Conservation (phyloP, 2,329 filamentous ascomycete species). For the Cladosporium sp. region DNA sequence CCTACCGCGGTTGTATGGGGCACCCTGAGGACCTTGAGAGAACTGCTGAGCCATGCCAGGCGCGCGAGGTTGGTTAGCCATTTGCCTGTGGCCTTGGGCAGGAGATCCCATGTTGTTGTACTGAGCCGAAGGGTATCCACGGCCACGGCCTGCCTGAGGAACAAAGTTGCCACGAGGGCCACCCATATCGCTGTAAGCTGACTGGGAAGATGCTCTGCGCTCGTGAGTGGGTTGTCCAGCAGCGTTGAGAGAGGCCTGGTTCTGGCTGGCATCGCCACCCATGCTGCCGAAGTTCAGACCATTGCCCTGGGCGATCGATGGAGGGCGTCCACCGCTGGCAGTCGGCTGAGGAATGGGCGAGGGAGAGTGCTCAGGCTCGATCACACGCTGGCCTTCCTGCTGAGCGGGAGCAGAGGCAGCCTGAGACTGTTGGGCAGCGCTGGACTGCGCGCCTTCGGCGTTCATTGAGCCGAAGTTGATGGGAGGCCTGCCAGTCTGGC, state of each 20-base stretch:
- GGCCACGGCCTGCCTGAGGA: conserved; percentile 42
- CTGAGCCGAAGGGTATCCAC: conserved; percentile 46
- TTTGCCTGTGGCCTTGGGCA: conserved; percentile 47
- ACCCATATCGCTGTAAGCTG: conserved; percentile 68
- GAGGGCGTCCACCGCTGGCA: conserved; percentile 77
- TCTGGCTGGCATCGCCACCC: conserved; percentile 61
- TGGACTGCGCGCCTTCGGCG: conserved; percentile 56
- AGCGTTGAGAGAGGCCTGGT: conserved; percentile 11
- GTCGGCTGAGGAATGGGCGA: conserved; percentile 88
- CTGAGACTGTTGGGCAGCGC: conserved; percentile 64
- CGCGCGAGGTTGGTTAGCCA: conserved; percentile 47
- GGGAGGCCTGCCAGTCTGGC: conserved; percentile 48
- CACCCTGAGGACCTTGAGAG: conserved; percentile 27
- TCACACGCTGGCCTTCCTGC: conserved; percentile 62
- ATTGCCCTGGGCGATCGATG: conserved; percentile 65
- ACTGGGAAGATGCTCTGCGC: conserved; percentile 82
- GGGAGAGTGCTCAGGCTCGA: conserved; percentile 81
- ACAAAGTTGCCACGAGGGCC: conserved; percentile 19
- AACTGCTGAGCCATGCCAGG: conserved; percentile 48
- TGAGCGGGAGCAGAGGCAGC: conserved; percentile 51
- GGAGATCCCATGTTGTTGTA: conserved; percentile 52
- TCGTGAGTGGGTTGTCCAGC: conserved; percentile 59
- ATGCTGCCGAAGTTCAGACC: conserved; percentile 80
- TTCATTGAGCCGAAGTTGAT: conserved; percentile 79
- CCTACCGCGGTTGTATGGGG: conserved; percentile 51